Conservation (phyloP, 2,329 filamentous ascomycete species). For the Trichoderma brevicompactum region DNA sequence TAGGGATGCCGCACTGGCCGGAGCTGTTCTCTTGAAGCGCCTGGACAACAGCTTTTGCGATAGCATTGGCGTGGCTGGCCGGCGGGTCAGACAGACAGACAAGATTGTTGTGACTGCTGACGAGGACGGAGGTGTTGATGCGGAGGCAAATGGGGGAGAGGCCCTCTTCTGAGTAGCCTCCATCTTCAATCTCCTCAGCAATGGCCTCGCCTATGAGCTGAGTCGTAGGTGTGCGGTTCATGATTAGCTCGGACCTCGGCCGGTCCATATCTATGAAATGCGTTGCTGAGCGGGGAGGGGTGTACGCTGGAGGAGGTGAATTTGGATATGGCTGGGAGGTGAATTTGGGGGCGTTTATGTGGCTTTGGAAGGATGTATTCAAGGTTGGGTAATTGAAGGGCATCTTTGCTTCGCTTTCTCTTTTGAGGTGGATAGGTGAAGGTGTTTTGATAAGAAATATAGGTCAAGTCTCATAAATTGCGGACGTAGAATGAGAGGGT, state of each 20-base stretch:
- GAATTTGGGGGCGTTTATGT: conserved; percentile 33
- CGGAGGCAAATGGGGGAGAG: conserved; percentile 50
- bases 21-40: conserved; percentile 50
- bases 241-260: neutral
- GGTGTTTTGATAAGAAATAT: neutral
- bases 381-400: conserved; percentile 1
- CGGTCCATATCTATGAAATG: too few species aligned
- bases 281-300: conserved; percentile 28
- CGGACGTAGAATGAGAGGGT: neutral
- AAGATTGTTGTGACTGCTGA: conserved; percentile 55
- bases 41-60: conserved; percentile 51
- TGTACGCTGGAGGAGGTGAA: conserved; percentile 41
- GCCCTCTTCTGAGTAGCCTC: conserved; percentile 34
- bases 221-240: conserved; percentile 8
- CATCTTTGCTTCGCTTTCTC: too few species aligned
- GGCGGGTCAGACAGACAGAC: conserved; percentile 49
- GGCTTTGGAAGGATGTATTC: conserved; percentile 3
- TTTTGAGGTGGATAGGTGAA: neutral
- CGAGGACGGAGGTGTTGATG: conserved; percentile 53
- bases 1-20: conserved; percentile 47
- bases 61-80: conserved; percentile 46
- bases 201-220: conserved; percentile 20
- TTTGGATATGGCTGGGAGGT: conserved; percentile 21
- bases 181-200: conserved; percentile 27
- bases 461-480: neutral